Conservation (phyloP, 139 green algal genomes). For the Coelastrella sp. region DNA sequence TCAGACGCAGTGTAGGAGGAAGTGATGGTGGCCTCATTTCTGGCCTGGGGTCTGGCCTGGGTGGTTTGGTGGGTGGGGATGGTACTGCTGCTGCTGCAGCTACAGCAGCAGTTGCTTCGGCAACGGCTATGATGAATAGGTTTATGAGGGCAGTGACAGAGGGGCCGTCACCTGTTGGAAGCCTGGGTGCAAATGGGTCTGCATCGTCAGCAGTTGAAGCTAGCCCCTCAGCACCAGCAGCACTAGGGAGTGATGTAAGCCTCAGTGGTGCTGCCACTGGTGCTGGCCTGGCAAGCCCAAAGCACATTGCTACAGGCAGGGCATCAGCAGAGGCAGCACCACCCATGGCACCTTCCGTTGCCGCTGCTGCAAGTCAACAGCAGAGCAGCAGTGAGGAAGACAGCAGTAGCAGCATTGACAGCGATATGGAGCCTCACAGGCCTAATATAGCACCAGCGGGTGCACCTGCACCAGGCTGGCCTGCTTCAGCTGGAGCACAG, state of each 20-base stretch:
- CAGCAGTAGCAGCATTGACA: conserved; percentile 36
- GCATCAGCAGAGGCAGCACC: too few species aligned
- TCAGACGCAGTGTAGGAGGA: not conserved
- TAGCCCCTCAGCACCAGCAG: not conserved
- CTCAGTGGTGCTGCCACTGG: not conserved
- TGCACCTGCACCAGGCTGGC: not conserved
- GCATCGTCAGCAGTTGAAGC: not conserved
- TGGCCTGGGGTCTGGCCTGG: conserved; percentile 4
- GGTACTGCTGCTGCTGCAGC: conserved; percentile 20
- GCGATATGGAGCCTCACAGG: not conserved
- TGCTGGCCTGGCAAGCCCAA: not conserved
- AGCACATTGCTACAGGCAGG: not conserved
- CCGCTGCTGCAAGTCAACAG: not conserved
- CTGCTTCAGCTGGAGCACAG: not conserved
- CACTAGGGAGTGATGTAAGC: not conserved
- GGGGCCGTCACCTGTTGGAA: not conserved
- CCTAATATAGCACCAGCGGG: not conserved
- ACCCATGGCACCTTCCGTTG: not conserved
- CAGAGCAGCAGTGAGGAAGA: not conserved
- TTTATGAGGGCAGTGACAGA: conserved; percentile 36
- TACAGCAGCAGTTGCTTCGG: conserved; percentile 25
- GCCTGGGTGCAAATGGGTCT: not conserved
- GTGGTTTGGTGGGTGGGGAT: not conserved
- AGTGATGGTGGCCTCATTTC: conserved; percentile 11
- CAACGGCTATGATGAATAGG: conserved; percentile 28